Evolutionary conservation across 441 rosid genomes (phyloP).

Genomic region (Rhodomyrtus psidioides): DNA sequence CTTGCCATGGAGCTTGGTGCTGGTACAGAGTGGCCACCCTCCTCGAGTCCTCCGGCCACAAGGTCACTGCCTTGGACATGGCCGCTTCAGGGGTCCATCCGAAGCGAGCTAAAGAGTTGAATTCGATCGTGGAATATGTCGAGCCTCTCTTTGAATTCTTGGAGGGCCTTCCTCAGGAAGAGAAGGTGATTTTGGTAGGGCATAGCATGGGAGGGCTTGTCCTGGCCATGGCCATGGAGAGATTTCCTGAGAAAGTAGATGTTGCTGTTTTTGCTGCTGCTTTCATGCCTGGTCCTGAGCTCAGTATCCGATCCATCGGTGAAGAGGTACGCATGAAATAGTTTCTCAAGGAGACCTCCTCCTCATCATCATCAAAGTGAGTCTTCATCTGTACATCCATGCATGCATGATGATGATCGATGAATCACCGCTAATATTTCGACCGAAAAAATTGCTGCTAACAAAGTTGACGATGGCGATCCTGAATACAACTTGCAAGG

Average conservation of each 20-base stretch:
- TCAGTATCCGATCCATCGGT: neutral
- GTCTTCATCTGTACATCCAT: neutral
- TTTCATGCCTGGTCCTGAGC: constrained; percentile 21
- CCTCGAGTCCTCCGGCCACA: constrained; percentile 29
- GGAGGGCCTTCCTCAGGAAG: constrained; percentile 11
- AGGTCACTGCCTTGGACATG: constrained; percentile 39
- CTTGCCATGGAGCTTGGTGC: constrained; percentile 66
- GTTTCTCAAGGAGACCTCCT: neutral
- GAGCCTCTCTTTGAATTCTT: constrained; percentile 29
- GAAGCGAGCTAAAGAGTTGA: constrained; percentile 19
- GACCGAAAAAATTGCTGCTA: neutral
- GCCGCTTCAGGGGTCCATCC: constrained; percentile 38
- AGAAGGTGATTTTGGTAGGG: constrained; percentile 31
- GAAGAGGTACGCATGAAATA: constrained; percentile 14
- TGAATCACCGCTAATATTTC: neutral
- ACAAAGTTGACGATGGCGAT: neutral
- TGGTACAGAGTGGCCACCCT: constrained; percentile 51
- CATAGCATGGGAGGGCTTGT: constrained; percentile 23
- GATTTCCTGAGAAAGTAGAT: constrained; percentile 22
- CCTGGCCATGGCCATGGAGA: constrained; percentile 33
- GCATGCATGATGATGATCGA: neutral
- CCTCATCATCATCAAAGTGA: neutral
- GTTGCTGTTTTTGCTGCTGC: constrained; percentile 23
- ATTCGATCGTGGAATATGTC: constrained; percentile 9
- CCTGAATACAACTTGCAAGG: no score